Conservation (phyloP, 2,329 filamentous ascomycete genomes). For the Tolypocladium tropicale region DNA sequence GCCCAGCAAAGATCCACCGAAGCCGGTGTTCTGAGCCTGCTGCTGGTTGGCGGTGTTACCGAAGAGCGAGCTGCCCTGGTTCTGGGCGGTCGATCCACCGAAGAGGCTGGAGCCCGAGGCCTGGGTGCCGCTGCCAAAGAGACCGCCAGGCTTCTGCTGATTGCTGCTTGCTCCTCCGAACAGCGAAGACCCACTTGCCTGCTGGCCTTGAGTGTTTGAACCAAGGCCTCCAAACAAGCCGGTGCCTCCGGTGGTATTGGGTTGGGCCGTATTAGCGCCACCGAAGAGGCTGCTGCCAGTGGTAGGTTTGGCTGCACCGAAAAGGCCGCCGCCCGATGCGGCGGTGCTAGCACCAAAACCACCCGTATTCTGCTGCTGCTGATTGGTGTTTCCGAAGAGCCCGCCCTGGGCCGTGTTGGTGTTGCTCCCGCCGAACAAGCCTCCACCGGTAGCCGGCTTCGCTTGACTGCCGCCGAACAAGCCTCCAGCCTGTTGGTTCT, state of each 20-base stretch:
- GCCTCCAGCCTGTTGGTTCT: slow-evolving; percentile 22
- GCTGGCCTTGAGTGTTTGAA: slow-evolving; percentile 24
- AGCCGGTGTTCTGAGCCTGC: slow-evolving; percentile 32
- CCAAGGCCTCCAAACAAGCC: slow-evolving; percentile 34
- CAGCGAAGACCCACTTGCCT: slow-evolving; percentile 31
- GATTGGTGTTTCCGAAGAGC: slow-evolving; percentile 32
- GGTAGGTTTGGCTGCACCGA: slow-evolving; percentile 24
- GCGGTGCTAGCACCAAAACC: slow-evolving; percentile 23
- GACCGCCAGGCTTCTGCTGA: slow-evolving; percentile 31
- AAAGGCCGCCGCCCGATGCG: slow-evolving; percentile 24
- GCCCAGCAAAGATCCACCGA: slow-evolving; percentile 49
- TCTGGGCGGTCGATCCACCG: slow-evolving; percentile 35
- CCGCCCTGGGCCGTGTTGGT: slow-evolving; percentile 24
- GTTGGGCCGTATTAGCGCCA: slow-evolving; percentile 20
- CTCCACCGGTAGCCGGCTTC: slow-evolving; percentile 23
- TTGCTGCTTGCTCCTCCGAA: slow-evolving; percentile 33
- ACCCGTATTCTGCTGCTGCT: slow-evolving; percentile 26
- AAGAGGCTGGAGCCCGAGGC: slow-evolving; percentile 43
- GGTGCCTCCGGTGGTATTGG: slow-evolving; percentile 24
- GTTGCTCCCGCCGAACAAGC: slow-evolving; percentile 22
- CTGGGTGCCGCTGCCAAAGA: slow-evolving; percentile 42
- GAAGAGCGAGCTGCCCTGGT: slow-evolving; percentile 32
- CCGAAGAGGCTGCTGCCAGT: slow-evolving; percentile 31
- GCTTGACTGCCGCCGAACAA: slow-evolving; percentile 36
- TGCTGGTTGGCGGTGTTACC: slow-evolving; percentile 36